These are phyloP conservation scores for Kazachstania taianensis DNA, from an alignment of 805 yeast genomes.

Conservation along the genomic window DNA sequence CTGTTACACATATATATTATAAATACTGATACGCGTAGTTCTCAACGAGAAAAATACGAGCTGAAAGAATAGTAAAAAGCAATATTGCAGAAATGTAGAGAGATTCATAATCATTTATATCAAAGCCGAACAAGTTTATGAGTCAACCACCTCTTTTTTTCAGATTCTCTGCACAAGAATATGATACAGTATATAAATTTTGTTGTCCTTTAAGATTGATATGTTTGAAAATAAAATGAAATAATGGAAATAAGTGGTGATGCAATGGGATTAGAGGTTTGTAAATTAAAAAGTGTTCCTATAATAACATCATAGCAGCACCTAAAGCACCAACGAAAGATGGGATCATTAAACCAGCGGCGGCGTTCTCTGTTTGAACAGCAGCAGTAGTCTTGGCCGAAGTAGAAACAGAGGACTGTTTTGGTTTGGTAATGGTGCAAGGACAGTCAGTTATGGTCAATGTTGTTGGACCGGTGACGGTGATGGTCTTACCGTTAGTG, in stretches of 20 bases:
- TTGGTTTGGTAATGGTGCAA: slow-evolving; percentile 43
- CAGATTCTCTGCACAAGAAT: not conserved
- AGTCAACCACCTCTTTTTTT: not conserved
- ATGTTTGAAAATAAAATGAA: not conserved
- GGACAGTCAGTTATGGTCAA: slow-evolving; percentile 80
- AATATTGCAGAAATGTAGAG: too few relatives aligned
- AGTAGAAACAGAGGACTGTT: slow-evolving; percentile 6
- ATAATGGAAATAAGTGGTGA: not conserved
- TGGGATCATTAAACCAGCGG: slow-evolving; percentile 9
- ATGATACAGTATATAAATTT: not conserved
- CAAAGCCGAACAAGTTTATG: too few relatives aligned
- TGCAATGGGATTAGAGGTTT: not conserved
- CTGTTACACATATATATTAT: too few relatives aligned
- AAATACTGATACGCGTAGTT: not conserved
- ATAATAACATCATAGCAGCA: slow-evolving; percentile 10
- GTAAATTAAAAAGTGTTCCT: slow-evolving; percentile 1
- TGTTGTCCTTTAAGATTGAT: not conserved
- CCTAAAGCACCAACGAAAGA: slow-evolving; percentile 10
- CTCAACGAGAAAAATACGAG: too few relatives aligned
- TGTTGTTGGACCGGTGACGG: slow-evolving; percentile 70
- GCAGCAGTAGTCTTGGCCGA: slow-evolving; percentile 9
- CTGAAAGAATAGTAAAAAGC: too few relatives aligned
- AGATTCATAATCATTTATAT: too few relatives aligned
- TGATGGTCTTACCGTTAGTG: slow-evolving; percentile 58
- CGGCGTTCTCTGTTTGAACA: slow-evolving; percentile 5